phyloP scores from a whole-genome alignment of 108 stramenopile species.

The Nannochloropsis gaditana region DNA sequence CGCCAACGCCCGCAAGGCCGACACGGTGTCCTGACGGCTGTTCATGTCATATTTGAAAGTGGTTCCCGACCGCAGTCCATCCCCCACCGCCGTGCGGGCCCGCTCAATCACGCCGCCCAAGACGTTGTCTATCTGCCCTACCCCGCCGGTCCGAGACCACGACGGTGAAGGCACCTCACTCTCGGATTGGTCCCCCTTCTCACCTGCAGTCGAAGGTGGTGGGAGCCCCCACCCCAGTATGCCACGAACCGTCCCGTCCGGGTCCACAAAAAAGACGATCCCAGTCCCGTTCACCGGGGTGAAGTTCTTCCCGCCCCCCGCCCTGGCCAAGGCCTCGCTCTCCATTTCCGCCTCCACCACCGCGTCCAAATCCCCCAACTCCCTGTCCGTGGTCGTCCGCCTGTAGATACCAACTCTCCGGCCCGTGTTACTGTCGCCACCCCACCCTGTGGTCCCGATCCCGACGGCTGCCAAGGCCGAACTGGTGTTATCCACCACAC shows the following conservation, averaged over 20 bases:
- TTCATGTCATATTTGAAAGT: slow-evolving; percentile 6
- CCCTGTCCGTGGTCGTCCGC: background rate
- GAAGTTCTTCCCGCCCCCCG: background rate
- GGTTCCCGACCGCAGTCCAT: background rate
- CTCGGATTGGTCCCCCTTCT: background rate
- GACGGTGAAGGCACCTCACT: background rate
- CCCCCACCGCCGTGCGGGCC: background rate
- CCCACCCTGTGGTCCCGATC: slow-evolving; percentile 6
- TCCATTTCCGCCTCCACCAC: background rate
- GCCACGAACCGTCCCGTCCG: background rate
- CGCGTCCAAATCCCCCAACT: slow-evolving; percentile 19
- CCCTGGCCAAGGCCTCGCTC: background rate
- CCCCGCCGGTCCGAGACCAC: background rate
- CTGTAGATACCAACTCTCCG: background rate
- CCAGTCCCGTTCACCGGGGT: slow-evolving; percentile 40
- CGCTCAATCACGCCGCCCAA: slow-evolving; percentile 8
- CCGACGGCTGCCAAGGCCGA: background rate
- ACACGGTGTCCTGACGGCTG: background rate
- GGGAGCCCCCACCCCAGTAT: background rate
- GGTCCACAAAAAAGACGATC: slow-evolving; percentile 31
- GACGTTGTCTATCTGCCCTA: background rate
- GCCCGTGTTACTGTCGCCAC: background rate
- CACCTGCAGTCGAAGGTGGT: background rate
- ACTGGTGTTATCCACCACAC: background rate
- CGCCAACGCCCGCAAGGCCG: background rate